Percentiles rank a stretch among this genome's conserved stretches.
phyloP scores from a whole-genome alignment of 805 yeast genomes.

The Vanderwaltozyma yarrowii region DNA sequence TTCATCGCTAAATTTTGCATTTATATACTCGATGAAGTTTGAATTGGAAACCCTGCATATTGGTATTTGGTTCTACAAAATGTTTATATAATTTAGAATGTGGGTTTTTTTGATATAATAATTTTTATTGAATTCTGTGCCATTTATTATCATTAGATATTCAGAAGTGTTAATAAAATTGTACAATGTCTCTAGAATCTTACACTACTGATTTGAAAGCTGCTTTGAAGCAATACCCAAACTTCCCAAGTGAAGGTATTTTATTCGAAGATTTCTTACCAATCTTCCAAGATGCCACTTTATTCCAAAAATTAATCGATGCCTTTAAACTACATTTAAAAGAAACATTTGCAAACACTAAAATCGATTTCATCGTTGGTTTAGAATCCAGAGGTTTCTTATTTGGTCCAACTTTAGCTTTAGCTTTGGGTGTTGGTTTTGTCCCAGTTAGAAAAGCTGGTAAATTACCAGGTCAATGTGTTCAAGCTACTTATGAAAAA shows the following conservation, averaged over 20 bases:
- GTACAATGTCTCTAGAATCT: conserved; percentile 23
- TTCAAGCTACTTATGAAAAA: conserved; percentile 64
- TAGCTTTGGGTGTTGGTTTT: conserved; percentile 81
- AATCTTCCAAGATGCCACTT: conserved; percentile 70
- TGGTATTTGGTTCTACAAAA: too few relatives aligned
- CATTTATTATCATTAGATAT: too few relatives aligned
- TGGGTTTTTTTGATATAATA: too few relatives aligned
- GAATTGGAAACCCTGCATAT: too few relatives aligned
- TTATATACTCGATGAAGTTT: too few relatives aligned
- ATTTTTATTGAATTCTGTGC: too few relatives aligned
- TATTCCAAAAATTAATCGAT: conserved; percentile 69
- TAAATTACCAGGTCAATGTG: conserved; percentile 81
- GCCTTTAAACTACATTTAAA: conserved; percentile 73
- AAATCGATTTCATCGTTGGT: conserved; percentile 85
- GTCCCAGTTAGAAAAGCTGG: conserved; percentile 95
- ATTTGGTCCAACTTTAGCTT: conserved; percentile 92
- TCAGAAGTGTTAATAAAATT: too few relatives aligned
- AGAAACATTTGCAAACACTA: conserved; percentile 39
- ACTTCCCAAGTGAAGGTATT: conserved; percentile 89
- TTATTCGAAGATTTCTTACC: conserved; percentile 95
- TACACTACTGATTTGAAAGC: conserved; percentile 39
- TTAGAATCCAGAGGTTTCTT: conserved; percentile 95
- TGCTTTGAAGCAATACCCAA: conserved; percentile 70
- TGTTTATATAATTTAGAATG: too few relatives aligned
- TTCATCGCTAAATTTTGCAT: too few relatives aligned